Evolutionary conservation across 768 basidiomycete species (phyloP), one percentile per base, ranked within the genome.

Genomic region (Agrocybe pediades): DNA sequence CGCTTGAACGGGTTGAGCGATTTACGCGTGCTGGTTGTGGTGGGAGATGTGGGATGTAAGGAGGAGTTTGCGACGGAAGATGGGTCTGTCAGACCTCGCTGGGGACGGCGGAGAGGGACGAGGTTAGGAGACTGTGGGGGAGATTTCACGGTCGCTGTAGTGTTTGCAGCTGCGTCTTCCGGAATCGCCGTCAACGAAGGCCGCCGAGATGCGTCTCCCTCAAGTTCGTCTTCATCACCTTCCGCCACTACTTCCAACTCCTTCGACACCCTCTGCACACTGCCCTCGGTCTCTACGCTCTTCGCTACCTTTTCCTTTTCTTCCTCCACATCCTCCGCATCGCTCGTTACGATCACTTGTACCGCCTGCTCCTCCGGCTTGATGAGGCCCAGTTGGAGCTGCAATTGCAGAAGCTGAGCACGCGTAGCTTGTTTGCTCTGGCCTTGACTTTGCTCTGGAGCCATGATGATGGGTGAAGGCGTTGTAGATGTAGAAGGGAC

Each of bases 1-100:
- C 72, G 68, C 54, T 72, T 74, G 57, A 73, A 71, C n/a, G 74
- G 70, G 43, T 70, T 73, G 50, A 73, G 62, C 11, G 73, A 71
- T 59, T 66, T 73, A 17, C 68, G 17, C 6, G 67, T 53, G 29
- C 58, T 55, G 29, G 59, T 66, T 13, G 46, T 27, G 49, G 24
- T 17, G 30, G 60, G 49, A 62, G 58, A 43, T 23, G 26, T 25
- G 26, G 57, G 53, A 1, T 33, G 52, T 9, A 41, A 24, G 9
- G 36, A 7, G 17, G 40, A 23, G 19, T 19, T 29, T 30, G 40
- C 36, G 6, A 46, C 39, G 9, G 40, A 6, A 21, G n/a, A 6
- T 4, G 41, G 41, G 15, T 43, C 41, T 24, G 49, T 47, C 25
- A n/a, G 27, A 9, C 46, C 41, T 9, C 41, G 46, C 24, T 27